Evolutionary conservation across 2,329 filamentous ascomycete species (phyloP), one percentile per base, ranked within the genome.

Genomic region (Mycosphaerella sp.): DNA sequence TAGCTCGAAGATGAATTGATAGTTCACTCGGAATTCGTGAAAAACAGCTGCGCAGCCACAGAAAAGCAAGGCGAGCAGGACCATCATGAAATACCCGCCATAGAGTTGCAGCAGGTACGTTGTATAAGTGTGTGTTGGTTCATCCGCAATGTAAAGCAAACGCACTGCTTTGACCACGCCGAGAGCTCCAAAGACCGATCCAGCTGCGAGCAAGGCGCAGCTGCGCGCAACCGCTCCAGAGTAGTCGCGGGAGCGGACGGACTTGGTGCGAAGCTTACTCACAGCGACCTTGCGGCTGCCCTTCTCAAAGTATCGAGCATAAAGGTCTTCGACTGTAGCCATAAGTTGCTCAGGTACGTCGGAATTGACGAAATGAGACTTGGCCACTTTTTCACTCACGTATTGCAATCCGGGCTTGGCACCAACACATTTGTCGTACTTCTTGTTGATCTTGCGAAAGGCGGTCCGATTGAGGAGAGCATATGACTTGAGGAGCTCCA

Each of bases 401-500:
- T 92, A 97, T 29, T 86, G 81, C 66, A 87, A 80, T 0, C 85
- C 80, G 0, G 89, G 89, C 9, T 86, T 81, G 40, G 89, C 85
- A 63, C 90, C 82, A 53, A 90, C 83, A 2, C 86, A 83, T 73
- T 97, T 98, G 77, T 97, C 91, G 69, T 95, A 97, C 72, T 98
- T 98, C 71, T 98, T 98, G 73, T 95, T 96, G 67, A 98, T 89
- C 71, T 98, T 98, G 32, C 91, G 85, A 67, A 97, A 97, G 0
- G 90, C 93, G 0, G 89, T 95, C 46, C 89, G 82, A 69, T 98
- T 98, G 11, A 96, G 77, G 21, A 95, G 74, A 1, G 90, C 86
- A 65, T 95, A 98, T 0, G 89, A 87, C 73, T 96, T 97, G 55
- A 98, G 78, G 44, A 97, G 76, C 68, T 98, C 93, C 11, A 98